Conservation (phyloP, 257 asterid genomes). For the Coffea eugenioides region DNA sequence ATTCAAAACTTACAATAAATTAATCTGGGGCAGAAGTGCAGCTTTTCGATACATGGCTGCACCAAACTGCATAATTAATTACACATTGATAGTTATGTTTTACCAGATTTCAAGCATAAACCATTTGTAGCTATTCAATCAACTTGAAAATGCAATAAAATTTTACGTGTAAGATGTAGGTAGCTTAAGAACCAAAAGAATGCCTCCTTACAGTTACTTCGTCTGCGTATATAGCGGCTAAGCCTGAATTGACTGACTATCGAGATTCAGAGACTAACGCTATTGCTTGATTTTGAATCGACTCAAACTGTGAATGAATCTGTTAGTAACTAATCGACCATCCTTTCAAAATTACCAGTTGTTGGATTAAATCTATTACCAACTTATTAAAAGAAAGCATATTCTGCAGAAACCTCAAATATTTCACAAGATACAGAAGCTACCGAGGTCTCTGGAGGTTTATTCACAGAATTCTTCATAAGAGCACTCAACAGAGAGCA, state of each 20-base stretch:
- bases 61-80: neutral
- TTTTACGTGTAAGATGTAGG: neutral
- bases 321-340: neutral
- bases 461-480: constrained; percentile 1
- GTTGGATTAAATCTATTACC: neutral
- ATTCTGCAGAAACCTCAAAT: neutral
- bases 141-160: neutral
- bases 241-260: neutral
- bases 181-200: neutral
- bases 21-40: no score
- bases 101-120: neutral
- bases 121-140: neutral
- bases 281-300: neutral
- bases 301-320: neutral
- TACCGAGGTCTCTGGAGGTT: neutral
- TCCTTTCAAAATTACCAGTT: neutral
- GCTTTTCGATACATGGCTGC: neutral
- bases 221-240: no score
- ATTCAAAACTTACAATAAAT: neutral
- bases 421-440: constrained; percentile 1
- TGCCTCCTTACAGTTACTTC: no score
- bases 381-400: neutral
- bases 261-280: neutral
- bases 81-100: neutral
- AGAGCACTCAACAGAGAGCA: neutral